Percentiles rank a stretch among this genome's conserved stretches.
phyloP scores from a whole-genome alignment of 2,329 filamentous ascomycete genomes.

The Pestalotiopsis fici region DNA sequence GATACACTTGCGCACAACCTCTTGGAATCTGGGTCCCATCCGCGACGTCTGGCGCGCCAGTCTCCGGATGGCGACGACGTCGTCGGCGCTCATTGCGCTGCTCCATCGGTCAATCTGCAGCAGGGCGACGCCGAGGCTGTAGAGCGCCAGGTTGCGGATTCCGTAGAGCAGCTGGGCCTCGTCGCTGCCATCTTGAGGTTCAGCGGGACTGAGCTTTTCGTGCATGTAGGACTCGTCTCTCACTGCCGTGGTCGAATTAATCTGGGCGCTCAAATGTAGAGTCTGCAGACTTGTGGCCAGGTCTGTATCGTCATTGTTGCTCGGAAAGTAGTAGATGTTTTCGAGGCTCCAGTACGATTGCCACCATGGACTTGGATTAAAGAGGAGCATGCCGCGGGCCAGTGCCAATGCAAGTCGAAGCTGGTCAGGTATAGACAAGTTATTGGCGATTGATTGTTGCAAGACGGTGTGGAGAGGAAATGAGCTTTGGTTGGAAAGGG shows the following conservation, averaged over 20 bases:
- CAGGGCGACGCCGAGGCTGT: conserved; percentile 13
- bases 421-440: neutral
- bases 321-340: neutral
- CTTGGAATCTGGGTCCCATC: conserved; percentile 9
- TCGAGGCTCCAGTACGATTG: neutral
- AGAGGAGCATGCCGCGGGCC: neutral
- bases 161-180: neutral
- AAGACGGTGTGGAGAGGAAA: neutral
- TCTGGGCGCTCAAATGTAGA: neutral
- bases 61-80: conserved; percentile 9
- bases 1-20: conserved; percentile 11
- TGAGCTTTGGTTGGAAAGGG: neutral
- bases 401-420: neutral
- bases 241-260: neutral
- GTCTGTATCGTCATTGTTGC: neutral
- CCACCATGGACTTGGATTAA: neutral
- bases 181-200: neutral
- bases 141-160: conserved; percentile 15
- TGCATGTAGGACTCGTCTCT: neutral
- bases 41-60: neutral
- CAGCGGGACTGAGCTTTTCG: neutral
- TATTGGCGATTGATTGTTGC: neutral
- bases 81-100: neutral
- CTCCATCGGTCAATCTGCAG: conserved; percentile 16
- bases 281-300: neutral